These are phyloP conservation scores for Carallia brachiata DNA, from an alignment of 345 rosid species.

Conservation along the genomic window DNA sequence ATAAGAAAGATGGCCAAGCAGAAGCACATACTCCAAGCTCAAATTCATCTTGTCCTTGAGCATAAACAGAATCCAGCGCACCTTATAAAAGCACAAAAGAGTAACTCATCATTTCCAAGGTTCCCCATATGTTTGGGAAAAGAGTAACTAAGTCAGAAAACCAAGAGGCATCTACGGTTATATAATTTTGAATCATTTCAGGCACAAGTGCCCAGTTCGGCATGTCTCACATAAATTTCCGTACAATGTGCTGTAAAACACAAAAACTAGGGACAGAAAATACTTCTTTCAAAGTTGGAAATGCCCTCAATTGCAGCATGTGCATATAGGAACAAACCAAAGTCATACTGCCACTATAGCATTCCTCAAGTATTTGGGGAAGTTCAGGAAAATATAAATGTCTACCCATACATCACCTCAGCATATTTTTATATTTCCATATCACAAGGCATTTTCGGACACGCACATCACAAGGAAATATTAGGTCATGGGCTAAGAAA, in stretches of 20 bases:
- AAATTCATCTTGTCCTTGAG: constrained; percentile 46
- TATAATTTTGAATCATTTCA: neutral
- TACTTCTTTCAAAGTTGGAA: neutral
- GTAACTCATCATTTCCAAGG: constrained; percentile 15
- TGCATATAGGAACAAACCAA: no score
- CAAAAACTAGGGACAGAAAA: neutral
- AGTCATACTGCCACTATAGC: neutral
- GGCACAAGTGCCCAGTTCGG: neutral
- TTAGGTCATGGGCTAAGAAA: neutral
- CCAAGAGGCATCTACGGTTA: neutral
- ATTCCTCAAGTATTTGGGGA: no score
- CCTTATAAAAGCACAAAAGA: constrained; percentile 35
- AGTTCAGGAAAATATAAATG: no score
- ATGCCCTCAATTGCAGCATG: neutral
- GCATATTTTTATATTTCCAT: no score
- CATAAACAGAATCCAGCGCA: constrained; percentile 44
- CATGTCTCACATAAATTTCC: constrained; percentile 4
- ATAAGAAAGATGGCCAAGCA: constrained; percentile 12
- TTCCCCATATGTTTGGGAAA: neutral
- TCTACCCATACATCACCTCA: no score
- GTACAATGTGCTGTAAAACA: neutral
- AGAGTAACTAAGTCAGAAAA: constrained; percentile 5
- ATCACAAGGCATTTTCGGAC: neutral
- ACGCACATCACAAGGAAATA: neutral
- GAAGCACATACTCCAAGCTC: constrained; percentile 63